Conservation (phyloP, 2,329 filamentous ascomycete species). For the Apiospora phragmitis region DNA sequence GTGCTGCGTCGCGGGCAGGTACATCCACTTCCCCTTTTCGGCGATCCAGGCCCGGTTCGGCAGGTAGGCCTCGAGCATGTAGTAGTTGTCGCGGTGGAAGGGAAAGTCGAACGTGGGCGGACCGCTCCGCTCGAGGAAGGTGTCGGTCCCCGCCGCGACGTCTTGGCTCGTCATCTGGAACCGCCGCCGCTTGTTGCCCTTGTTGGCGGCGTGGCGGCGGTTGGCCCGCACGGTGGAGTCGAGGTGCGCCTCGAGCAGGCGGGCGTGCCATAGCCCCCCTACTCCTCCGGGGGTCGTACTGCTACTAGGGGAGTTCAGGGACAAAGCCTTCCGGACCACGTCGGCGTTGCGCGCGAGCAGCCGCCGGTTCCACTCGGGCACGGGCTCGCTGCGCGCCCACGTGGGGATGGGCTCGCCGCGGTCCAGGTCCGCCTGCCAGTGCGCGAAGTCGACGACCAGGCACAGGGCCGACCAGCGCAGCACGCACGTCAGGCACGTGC, state of each 20-base stretch:
- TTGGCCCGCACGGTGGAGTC: slow-evolving; percentile 46
- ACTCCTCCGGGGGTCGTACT: neutral
- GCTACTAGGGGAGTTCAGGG: slow-evolving; percentile 29
- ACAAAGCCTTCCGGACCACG: slow-evolving; percentile 46
- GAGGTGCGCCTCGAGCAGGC: slow-evolving; percentile 49
- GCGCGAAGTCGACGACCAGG: slow-evolving; percentile 54
- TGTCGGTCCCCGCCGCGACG: slow-evolving; percentile 45
- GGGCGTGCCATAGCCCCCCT: slow-evolving; percentile 45
- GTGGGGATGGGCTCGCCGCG: slow-evolving; percentile 51
- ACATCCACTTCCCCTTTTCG: slow-evolving; percentile 48
- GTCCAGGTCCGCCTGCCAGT: slow-evolving; percentile 56
- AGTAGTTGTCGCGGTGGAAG: slow-evolving; percentile 58
- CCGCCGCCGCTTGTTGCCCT: slow-evolving; percentile 45
- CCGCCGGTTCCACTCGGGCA: slow-evolving; percentile 50
- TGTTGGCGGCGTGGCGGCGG: slow-evolving; percentile 47
- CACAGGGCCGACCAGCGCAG: slow-evolving; percentile 58
- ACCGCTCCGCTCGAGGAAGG: slow-evolving; percentile 50
- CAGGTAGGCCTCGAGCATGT: slow-evolving; percentile 58
- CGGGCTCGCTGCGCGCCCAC: slow-evolving; percentile 44
- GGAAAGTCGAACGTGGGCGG: slow-evolving; percentile 54
- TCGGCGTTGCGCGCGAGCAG: slow-evolving; percentile 44
- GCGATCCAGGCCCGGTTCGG: slow-evolving; percentile 56
- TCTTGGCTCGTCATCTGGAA: slow-evolving; percentile 50
- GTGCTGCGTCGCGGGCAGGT: slow-evolving; percentile 42
- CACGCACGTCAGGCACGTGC: slow-evolving; percentile 58